These are phyloP conservation scores for Gracilariopsis chorda DNA, from an alignment of 23 red algal genomes.

Conservation along the genomic window DNA sequence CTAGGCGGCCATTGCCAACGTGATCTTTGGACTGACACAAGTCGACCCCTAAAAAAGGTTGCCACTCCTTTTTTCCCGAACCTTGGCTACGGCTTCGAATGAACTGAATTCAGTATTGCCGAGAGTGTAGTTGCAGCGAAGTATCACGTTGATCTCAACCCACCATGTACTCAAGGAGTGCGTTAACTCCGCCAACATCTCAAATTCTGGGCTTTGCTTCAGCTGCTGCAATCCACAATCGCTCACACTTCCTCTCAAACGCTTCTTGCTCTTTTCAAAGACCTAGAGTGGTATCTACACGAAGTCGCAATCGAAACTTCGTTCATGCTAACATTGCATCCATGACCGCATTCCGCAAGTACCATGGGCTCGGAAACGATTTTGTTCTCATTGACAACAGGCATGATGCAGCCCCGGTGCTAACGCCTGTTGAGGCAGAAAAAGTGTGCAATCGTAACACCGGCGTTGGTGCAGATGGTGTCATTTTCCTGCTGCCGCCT, in stretches of 20 bases:
- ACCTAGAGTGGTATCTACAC: not conserved
- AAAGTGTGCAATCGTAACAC: conserved; percentile 86
- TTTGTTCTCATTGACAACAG: conserved; percentile 97
- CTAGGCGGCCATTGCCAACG: no score
- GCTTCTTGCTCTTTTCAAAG: not conserved
- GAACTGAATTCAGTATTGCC: no score
- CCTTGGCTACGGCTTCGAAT: no score
- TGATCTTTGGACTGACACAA: no score
- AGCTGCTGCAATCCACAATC: no score
- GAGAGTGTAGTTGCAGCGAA: no score
- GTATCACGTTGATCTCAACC: no score
- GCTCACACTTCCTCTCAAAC: not conserved
- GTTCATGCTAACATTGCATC: not conserved
- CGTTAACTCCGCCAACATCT: no score
- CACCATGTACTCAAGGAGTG: no score
- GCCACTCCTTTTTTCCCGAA: no score
- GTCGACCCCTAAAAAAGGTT: no score
- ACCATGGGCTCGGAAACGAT: conserved; percentile 98
- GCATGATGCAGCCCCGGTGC: not conserved
- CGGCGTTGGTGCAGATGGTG: conserved; percentile 93
- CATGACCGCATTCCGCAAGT: conserved; percentile 84
- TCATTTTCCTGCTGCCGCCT: conserved; percentile 91
- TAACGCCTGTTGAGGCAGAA: conserved; percentile 66
- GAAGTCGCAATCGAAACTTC: not conserved
- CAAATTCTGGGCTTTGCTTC: no score